Evolutionary conservation across 768 basidiomycete genomes (phyloP).

Genomic region (Mycena capillaripes): DNA sequence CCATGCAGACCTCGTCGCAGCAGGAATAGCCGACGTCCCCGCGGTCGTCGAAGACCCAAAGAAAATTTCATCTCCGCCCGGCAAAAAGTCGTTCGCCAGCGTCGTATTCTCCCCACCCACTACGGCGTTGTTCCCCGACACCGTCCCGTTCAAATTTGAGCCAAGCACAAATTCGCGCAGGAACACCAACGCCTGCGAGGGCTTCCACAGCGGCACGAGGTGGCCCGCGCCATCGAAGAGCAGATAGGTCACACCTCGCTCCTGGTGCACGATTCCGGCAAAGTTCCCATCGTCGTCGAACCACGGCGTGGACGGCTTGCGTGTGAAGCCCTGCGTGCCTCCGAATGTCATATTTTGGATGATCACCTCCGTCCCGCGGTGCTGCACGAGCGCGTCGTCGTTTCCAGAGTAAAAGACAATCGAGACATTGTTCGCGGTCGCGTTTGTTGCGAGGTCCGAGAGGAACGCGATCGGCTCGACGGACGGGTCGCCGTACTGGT

Average conservation of each 20-base stretch:
- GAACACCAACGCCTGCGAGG: slow-evolving; percentile 56
- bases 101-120: slow-evolving; percentile 53
- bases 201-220: slow-evolving; percentile 34
- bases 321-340: slow-evolving; percentile 65
- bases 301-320: slow-evolving; percentile 63
- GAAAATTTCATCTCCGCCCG: slow-evolving; percentile 57
- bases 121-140: slow-evolving; percentile 41
- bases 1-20: slow-evolving; percentile 56
- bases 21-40: slow-evolving; percentile 55
- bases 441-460: slow-evolving; percentile 62
- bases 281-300: no score
- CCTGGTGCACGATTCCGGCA: slow-evolving; percentile 67
- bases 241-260: slow-evolving; percentile 58
- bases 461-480: slow-evolving; percentile 62
- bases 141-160: slow-evolving; percentile 59
- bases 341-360: slow-evolving; percentile 68
- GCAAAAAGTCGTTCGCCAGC: slow-evolving; percentile 50
- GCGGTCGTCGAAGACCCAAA: slow-evolving; percentile 56
- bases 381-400: slow-evolving; percentile 54
- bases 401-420: slow-evolving; percentile 53
- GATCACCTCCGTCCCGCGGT: slow-evolving; percentile 59
- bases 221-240: slow-evolving; percentile 37
- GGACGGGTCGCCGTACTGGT: slow-evolving; percentile 31
- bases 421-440: slow-evolving; percentile 49
- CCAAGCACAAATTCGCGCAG: slow-evolving; percentile 65